Conservation (phyloP, 768 basidiomycete species). For the Pleurotus citrinopileatus region DNA sequence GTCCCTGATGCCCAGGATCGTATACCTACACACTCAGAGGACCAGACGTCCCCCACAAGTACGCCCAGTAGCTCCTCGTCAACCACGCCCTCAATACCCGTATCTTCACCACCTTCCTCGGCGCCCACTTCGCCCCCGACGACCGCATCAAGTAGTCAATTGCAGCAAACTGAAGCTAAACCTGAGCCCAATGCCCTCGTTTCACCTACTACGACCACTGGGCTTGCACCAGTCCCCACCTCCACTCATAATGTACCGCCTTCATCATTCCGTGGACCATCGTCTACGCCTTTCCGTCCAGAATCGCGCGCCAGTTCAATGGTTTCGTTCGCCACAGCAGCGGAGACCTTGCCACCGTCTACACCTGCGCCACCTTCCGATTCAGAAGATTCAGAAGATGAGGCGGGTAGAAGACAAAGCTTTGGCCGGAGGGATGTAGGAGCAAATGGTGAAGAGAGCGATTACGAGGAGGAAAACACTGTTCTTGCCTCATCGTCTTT, state of each 20-base stretch:
- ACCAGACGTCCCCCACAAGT: no score
- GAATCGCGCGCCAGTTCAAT: slow-evolving; percentile 13
- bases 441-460: not conserved
- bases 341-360: slow-evolving; percentile 5
- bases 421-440: not conserved
- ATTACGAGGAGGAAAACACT: not conserved
- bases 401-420: not conserved
- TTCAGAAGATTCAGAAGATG: not conserved
- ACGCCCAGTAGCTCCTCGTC: not conserved
- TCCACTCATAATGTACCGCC: not conserved
- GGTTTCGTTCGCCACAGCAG: slow-evolving; percentile 12
- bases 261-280: slow-evolving; percentile 8
- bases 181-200: not conserved
- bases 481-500: not conserved
- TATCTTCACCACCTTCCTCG: slow-evolving; percentile 1
- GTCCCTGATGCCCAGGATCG: no score
- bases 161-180: not conserved
- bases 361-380: not conserved
- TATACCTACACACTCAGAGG: no score
- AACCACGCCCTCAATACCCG: not conserved
- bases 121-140: slow-evolving; percentile 5
- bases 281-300: slow-evolving; percentile 6
- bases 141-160: not conserved
- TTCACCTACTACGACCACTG: not conserved
- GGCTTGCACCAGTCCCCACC: not conserved